Conservation (phyloP, 208 protist genomes). For the Leptomonas pyrrhocoris region DNA sequence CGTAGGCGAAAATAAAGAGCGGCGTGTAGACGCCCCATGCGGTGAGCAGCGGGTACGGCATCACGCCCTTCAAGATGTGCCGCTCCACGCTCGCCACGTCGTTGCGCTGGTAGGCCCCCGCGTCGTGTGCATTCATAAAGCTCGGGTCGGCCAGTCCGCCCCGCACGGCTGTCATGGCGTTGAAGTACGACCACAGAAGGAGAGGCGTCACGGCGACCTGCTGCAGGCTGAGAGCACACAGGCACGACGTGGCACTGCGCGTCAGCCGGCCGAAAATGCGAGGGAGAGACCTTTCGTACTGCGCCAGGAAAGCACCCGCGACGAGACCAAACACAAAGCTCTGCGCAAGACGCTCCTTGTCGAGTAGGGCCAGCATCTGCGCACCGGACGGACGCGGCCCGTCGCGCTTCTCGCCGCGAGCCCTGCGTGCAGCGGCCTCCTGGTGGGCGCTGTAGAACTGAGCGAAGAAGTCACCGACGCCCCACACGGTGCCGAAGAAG, state of each 20-base stretch:
- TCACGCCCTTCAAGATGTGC: slow-evolving; percentile 58
- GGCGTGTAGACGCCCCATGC: slow-evolving; percentile 78
- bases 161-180: slow-evolving; percentile 57
- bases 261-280: slow-evolving; percentile 47
- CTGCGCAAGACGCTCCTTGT: slow-evolving; percentile 51
- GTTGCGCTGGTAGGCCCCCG: slow-evolving; percentile 38
- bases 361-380: slow-evolving; percentile 66
- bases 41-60: slow-evolving; percentile 68
- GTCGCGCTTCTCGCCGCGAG: slow-evolving; percentile 39
- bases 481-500: slow-evolving; percentile 42
- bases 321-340: slow-evolving; percentile 56
- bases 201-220: slow-evolving; percentile 75
- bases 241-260: slow-evolving; percentile 35
- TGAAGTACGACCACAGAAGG: slow-evolving; percentile 70
- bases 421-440: slow-evolving; percentile 45
- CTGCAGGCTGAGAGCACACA: slow-evolving; percentile 59
- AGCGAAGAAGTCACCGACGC: slow-evolving; percentile 67
- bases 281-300: slow-evolving; percentile 33
- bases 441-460: slow-evolving; percentile 76
- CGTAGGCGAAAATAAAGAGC: slow-evolving; percentile 47
- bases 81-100: slow-evolving; percentile 53
- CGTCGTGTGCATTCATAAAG: slow-evolving; percentile 51
- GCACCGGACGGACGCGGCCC: slow-evolving; percentile 35
- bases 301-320: slow-evolving; percentile 28
- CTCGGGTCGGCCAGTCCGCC: slow-evolving; percentile 62